A percentile compares a stretch with the other conserved stretches of the same genome.
Conservation (phyloP, 345 rosid genomes). For the Clausena lansium region DNA sequence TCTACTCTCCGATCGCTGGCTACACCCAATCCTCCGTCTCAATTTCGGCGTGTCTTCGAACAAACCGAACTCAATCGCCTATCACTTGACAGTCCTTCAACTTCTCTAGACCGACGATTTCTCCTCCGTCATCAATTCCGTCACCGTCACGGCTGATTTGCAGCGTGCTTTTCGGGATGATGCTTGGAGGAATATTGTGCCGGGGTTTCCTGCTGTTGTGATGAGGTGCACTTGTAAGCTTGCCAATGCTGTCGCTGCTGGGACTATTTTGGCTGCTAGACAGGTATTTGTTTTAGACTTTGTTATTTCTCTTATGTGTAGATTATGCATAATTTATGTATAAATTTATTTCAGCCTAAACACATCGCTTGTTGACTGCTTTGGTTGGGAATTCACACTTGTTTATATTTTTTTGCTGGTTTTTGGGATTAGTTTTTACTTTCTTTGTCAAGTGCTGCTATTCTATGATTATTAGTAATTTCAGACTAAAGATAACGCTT, state of each 20-base stretch:
- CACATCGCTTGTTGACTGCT: too few relatives aligned
- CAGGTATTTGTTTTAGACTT: constrained; percentile 39
- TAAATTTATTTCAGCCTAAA: neutral
- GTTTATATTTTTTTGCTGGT: neutral
- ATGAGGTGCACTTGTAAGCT: constrained; percentile 58
- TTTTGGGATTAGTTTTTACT: neutral
- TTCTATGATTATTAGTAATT: neutral
- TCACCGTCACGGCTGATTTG: constrained; percentile 47
- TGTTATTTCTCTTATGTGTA: neutral
- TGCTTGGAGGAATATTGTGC: constrained; percentile 66
- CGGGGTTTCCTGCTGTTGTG: constrained; percentile 56
- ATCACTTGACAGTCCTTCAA: constrained; percentile 41
- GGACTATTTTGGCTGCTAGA: constrained; percentile 55
- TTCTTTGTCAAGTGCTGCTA: neutral
- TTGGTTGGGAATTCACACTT: neutral
- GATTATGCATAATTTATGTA: neutral
- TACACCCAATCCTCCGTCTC: constrained; percentile 19
- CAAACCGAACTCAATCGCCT: constrained; percentile 30
- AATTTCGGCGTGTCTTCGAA: constrained; percentile 29
- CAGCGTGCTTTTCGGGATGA: constrained; percentile 63
- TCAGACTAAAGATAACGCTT: too few relatives aligned
- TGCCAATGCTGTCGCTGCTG: constrained; percentile 57
- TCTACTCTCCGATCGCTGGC: constrained; percentile 66
- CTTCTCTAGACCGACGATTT: constrained; percentile 57
- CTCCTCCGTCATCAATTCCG: constrained; percentile 32